Evolutionary conservation across 257 asterid species (phyloP), one percentile per base, ranked within the genome.

Genomic region (Cynanchum wilfordii): DNA sequence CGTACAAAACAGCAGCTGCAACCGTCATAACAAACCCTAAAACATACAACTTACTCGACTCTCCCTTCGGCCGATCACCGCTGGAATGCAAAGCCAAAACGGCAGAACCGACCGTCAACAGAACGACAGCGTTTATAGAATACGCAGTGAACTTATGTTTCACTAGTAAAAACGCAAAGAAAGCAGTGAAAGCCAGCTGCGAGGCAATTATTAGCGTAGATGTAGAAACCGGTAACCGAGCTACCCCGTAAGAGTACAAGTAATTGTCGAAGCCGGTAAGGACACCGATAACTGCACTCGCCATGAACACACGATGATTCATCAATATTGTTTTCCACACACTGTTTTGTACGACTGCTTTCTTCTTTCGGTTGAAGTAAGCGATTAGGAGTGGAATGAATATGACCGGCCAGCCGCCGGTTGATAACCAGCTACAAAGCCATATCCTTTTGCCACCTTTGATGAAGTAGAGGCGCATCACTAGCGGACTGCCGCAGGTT

Each of bases 391-490:
- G 75, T 1, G 82, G 76, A 70, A 81, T 58, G 36, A 78, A 16
- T 10, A 73, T 71, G 8, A 81, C 33, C 0, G 82, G 82, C 44
- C 68, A 81, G 16, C 77, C 85, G 1, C n/a, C 60, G 1, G 82
- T 81, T 29, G 71, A 25, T 8, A 68, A 13, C 52, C 45, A 58
- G 55, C 73, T 33, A 2, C 76, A 9, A 3, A 81, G 49, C 85
- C 85, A 81, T 10, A 70, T 27, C 5, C 75, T 65, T 5, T 51
- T 36, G 52, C 85, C 85, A 0, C 85, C 82, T 16, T 58, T 75
- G 33, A 81, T 11, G 70, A 74, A 81, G 52, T 81, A 81, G 45
- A 81, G 77, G 1, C 82, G 79, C 57, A 58, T 65, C 73, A 74
- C 63, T 20, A 81, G 15, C 0, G 85, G 85, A 3, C 80, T 77